Evolutionary conservation across 2,329 filamentous ascomycete species (phyloP).

Genomic region (Talaromyces atroroseus): DNA sequence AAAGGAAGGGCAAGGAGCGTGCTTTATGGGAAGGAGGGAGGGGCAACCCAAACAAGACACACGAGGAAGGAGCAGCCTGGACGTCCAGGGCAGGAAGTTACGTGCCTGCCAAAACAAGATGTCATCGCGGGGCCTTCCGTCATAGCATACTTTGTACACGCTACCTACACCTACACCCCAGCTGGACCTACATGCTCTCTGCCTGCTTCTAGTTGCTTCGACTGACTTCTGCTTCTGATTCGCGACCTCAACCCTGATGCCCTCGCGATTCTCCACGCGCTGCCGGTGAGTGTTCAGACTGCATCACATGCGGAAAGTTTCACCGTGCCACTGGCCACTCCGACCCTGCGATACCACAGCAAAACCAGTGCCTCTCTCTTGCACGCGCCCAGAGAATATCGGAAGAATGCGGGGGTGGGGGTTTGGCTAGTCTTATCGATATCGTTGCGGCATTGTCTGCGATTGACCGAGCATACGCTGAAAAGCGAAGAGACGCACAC

Average conservation of each 20-base stretch:
- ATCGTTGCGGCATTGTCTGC: background rate
- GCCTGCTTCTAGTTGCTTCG: background rate
- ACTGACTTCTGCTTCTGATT: background rate
- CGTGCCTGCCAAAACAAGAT: conserved; percentile 10
- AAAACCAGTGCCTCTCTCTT: background rate
- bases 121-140: conserved; percentile 14
- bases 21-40: conserved; percentile 16
- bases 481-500: background rate
- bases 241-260: background rate
- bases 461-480: background rate
- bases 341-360: conserved; percentile 9
- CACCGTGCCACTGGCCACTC: conserved; percentile 1
- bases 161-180: background rate
- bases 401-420: conserved; percentile 11
- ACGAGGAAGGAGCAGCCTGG: background rate
- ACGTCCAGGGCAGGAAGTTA: background rate
- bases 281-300: background rate
- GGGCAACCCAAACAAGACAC: conserved; percentile 10
- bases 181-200: background rate
- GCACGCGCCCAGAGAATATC: background rate
- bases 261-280: background rate
- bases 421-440: background rate
- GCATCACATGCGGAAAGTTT: conserved; percentile 2
- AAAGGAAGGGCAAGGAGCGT: conserved; percentile 10
- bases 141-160: background rate